phyloP scores from a whole-genome alignment of 108 stramenopile genomes.

The Cyclotella baltica region DNA sequence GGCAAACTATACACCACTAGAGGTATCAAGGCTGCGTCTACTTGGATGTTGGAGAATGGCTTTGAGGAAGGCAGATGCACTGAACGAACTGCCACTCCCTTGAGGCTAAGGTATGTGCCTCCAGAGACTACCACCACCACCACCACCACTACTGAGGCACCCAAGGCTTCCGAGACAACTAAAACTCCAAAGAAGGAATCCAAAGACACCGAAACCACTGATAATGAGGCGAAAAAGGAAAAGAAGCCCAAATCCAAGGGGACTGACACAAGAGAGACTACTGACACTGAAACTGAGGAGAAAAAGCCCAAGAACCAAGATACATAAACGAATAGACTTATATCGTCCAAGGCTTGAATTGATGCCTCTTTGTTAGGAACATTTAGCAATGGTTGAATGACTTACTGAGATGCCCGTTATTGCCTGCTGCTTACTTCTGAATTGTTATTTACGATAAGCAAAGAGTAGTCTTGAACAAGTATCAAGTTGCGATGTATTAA shows the following conservation, averaged over 20 bases:
- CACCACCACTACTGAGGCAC: slow-evolving; percentile 5
- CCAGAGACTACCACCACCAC: not conserved
- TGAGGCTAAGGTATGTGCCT: not conserved
- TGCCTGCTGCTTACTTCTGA: too few relatives aligned
- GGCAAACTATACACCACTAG: not conserved
- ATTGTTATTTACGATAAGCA: too few relatives aligned
- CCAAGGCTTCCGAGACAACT: not conserved
- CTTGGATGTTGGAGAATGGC: slow-evolving; percentile 14
- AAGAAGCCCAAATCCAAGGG: not conserved
- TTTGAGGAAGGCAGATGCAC: slow-evolving; percentile 7
- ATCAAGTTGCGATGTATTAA: too few relatives aligned
- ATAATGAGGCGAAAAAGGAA: not conserved
- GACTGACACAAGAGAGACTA: not conserved
- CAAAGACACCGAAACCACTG: not conserved
- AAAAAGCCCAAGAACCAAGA: not conserved
- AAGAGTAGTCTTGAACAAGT: too few relatives aligned
- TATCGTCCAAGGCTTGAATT: too few relatives aligned
- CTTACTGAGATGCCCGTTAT: too few relatives aligned
- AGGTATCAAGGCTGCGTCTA: not conserved
- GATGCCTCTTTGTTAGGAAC: too few relatives aligned
- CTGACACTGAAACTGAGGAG: not conserved
- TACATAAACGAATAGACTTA: too few relatives aligned
- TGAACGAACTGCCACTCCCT: not conserved
- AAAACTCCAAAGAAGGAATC: not conserved
- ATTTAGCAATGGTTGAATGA: too few relatives aligned